phyloP scores from a whole-genome alignment of 75 land plant genomes.

The Larix kaempferi region DNA sequence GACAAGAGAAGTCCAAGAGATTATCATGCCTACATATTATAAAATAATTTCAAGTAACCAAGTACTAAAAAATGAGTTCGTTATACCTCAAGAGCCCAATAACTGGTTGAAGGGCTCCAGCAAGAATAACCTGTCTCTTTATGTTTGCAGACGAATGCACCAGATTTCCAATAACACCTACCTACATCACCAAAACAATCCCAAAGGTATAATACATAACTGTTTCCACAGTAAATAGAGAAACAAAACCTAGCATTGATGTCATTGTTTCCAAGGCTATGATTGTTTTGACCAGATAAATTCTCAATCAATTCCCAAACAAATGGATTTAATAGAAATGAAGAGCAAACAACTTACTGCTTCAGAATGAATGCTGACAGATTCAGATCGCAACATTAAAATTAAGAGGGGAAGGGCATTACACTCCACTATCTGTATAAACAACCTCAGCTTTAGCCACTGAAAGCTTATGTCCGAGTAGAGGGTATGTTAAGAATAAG shows the following conservation, averaged over 20 bases:
- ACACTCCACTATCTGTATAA: slow-evolving; percentile 82
- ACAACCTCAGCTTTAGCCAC: too few relatives aligned
- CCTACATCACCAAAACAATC: slow-evolving; percentile 32
- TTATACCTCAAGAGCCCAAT: slow-evolving; percentile 66
- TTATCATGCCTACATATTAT: too few relatives aligned
- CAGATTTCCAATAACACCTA: slow-evolving; percentile 96
- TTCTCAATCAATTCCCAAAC: neutral
- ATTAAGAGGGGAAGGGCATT: slow-evolving; percentile 87
- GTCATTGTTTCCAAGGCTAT: neutral
- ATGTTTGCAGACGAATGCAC: slow-evolving; percentile 95
- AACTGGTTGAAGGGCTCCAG: slow-evolving; percentile 95
- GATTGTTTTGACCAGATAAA: neutral
- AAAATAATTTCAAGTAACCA: too few relatives aligned
- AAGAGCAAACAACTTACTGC: slow-evolving; percentile 45
- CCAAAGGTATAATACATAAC: neutral
- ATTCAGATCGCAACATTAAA: slow-evolving; percentile 89
- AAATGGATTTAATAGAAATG: neutral
- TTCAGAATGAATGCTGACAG: slow-evolving; percentile 80
- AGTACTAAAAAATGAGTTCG: too few relatives aligned
- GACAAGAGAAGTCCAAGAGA: too few relatives aligned
- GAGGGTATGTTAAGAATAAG: too few relatives aligned
- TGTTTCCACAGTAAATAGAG: neutral
- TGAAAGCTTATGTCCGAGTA: too few relatives aligned
- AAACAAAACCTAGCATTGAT: neutral
- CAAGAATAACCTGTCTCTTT: slow-evolving; percentile 91